These are phyloP conservation scores for Puccinia horiana DNA, from an alignment of 1,284 basidiomycete species.

Conservation along the genomic window DNA sequence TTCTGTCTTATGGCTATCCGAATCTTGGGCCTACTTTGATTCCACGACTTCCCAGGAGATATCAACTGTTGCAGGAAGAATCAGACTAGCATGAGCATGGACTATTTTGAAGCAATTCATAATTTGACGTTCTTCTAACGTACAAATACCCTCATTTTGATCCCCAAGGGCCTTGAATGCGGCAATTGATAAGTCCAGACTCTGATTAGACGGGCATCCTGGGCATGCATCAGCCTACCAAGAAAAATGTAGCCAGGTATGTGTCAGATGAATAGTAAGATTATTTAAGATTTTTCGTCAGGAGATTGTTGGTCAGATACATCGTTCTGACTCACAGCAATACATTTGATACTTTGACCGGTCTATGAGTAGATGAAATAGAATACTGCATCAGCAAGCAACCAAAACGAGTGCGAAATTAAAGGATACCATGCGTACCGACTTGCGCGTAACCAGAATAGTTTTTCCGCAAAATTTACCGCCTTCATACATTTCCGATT, in stretches of 20 bases:
- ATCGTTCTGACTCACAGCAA: conserved; percentile 27
- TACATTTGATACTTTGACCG: conserved; percentile 9
- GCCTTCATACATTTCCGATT: conserved; percentile 6
- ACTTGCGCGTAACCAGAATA: conserved; percentile 18
- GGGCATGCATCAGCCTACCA: conserved; percentile 43
- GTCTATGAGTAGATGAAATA: conserved; percentile 6
- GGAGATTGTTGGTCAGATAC: no score
- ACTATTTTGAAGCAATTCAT: neutral
- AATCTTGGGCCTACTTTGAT: neutral
- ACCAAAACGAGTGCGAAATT: neutral
- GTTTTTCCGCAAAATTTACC: conserved; percentile 40
- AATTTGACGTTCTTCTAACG: neutral
- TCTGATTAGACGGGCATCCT: conserved; percentile 14
- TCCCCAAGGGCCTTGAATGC: conserved; percentile 33
- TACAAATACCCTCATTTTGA: conserved; percentile 22
- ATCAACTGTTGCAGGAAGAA: conserved; percentile 2
- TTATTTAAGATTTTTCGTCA: neutral
- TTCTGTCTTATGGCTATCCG: neutral
- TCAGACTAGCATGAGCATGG: neutral
- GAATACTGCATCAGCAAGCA: neutral
- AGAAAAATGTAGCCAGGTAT: neutral
- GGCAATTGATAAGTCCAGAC: conserved; percentile 28
- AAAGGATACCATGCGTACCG: neutral
- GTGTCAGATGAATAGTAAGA: neutral
- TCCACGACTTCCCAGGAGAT: conserved; percentile 13